Percentiles rank a stretch among this genome's conserved stretches.
Conservation (phyloP, 768 basidiomycete genomes). For the Amanita brunnescens region DNA sequence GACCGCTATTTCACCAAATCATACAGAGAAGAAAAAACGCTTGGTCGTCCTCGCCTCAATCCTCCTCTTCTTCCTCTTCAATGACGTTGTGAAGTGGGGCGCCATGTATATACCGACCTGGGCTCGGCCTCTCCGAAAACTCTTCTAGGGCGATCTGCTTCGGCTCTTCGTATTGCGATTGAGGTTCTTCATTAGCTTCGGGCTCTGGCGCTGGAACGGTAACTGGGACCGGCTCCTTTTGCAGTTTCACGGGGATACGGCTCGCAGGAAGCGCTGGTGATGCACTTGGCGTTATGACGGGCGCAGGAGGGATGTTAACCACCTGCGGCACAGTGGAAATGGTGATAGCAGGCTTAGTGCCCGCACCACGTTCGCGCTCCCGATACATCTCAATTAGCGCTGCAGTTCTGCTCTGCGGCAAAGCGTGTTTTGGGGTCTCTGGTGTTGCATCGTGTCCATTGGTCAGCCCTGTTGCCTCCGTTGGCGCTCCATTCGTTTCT, state of each 20-base stretch:
- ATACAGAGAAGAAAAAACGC: background rate
- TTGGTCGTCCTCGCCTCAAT: background rate
- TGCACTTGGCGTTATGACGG: slow-evolving; percentile 8
- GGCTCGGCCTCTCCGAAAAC: slow-evolving; percentile 51
- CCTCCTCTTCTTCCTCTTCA: slow-evolving; percentile 72
- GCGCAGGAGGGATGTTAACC: slow-evolving; percentile 10
- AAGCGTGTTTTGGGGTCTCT: slow-evolving; percentile 1
- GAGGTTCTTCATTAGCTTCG: background rate
- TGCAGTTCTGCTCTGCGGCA: slow-evolving; percentile 53
- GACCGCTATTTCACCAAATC: background rate
- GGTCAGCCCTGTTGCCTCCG: background rate
- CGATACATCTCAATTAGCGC: slow-evolving; percentile 83
- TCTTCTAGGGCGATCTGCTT: slow-evolving; percentile 33
- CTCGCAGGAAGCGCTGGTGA: background rate
- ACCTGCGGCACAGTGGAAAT: background rate
- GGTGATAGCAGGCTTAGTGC: no score
- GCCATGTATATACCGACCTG: slow-evolving; percentile 72
- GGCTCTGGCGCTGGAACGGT: background rate
- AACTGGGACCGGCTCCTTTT: background rate
- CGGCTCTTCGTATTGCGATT: slow-evolving; percentile 2
- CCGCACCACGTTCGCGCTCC: slow-evolving; percentile 44
- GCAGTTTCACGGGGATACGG: slow-evolving; percentile 5
- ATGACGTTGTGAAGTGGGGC: slow-evolving; percentile 81
- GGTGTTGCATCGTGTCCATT: slow-evolving; percentile 13
- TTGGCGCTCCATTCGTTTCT: background rate